These are phyloP conservation scores for Phytophthora vignae DNA, from an alignment of 352 stramenopile species.

Conservation along the genomic window DNA sequence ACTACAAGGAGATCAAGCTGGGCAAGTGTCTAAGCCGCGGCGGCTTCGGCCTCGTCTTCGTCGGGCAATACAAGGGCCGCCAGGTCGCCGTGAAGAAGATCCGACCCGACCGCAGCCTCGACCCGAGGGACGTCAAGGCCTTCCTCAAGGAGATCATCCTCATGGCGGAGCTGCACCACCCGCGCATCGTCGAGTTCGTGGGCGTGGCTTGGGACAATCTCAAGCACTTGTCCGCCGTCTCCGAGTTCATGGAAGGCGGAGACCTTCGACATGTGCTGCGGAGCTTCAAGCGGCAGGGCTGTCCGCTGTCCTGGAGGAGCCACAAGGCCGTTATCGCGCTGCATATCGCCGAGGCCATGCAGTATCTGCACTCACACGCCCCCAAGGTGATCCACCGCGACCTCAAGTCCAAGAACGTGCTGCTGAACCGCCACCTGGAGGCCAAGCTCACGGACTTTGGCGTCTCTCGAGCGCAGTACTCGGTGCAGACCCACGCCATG, in stretches of 20 bases:
- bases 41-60: constrained; percentile 57
- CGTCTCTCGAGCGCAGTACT: constrained; percentile 45
- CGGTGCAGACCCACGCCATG: constrained; percentile 47
- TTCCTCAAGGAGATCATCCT: constrained; percentile 56
- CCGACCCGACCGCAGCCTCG: constrained; percentile 37
- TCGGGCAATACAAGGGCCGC: constrained; percentile 41
- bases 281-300: constrained; percentile 41
- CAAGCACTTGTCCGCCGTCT: constrained; percentile 49
- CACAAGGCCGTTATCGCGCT: constrained; percentile 53
- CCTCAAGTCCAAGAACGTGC: constrained; percentile 50
- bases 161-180: constrained; percentile 50
- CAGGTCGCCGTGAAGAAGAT: constrained; percentile 59
- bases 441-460: constrained; percentile 81
- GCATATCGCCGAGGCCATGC: constrained; percentile 54
- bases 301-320: constrained; percentile 39
- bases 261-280: constrained; percentile 55
- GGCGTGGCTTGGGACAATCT: constrained; percentile 53
- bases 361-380: constrained; percentile 54
- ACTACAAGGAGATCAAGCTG: constrained; percentile 52
- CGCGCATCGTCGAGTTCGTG: constrained; percentile 53
- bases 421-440: constrained; percentile 59
- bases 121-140: constrained; percentile 41
- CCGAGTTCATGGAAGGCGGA: constrained; percentile 59
- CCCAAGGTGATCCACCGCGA: constrained; percentile 56
- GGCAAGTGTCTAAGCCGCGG: constrained; percentile 47